phyloP scores from a whole-genome alignment of 768 basidiomycete species.

The Hygrocybe punicea region DNA sequence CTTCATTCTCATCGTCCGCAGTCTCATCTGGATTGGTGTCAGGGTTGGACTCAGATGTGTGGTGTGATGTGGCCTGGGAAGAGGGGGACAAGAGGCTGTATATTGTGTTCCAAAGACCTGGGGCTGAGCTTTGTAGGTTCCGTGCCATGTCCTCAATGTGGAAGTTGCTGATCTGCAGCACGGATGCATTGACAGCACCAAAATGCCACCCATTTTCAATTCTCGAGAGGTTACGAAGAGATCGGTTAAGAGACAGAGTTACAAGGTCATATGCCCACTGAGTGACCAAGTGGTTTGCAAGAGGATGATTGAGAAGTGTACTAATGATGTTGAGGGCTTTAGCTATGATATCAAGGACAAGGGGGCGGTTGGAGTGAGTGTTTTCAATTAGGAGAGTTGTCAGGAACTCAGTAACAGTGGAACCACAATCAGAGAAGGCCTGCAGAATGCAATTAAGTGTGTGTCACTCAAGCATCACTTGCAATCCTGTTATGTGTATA shows the following conservation, averaged over 20 bases:
- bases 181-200: not conserved
- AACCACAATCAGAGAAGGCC: not conserved
- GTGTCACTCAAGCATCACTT: not conserved
- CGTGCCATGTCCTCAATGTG: not conserved
- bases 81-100: not conserved
- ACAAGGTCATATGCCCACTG: not conserved
- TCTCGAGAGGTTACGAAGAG: not conserved
- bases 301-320: not conserved
- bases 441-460: not conserved
- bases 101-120: not conserved
- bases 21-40: too few species aligned
- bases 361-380: not conserved
- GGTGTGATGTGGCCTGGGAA: not conserved
- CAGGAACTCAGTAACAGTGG: not conserved
- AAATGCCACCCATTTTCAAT: slow-evolving; percentile 2
- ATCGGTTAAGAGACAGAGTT: not conserved
- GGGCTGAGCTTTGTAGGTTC: not conserved
- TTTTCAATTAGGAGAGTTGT: not conserved
- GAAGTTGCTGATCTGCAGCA: not conserved
- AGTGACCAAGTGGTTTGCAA: not conserved
- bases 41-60: not conserved
- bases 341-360: not conserved
- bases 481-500: not conserved
- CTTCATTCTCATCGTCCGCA: not conserved
- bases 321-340: not conserved